phyloP scores from a whole-genome alignment of 106 monocot species.

The Dendrobium nobile region DNA sequence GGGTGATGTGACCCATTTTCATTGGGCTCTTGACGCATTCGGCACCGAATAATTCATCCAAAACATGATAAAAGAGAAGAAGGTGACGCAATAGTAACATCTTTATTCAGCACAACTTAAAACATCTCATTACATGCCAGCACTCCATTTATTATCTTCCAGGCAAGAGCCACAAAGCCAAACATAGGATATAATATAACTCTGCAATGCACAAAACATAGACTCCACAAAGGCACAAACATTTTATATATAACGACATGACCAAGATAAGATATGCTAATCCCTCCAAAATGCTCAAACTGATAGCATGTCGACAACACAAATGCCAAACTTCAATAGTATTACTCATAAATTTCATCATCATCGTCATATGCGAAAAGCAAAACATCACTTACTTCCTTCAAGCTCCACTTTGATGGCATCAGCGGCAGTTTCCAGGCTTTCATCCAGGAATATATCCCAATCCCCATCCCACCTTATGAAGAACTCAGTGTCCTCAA shows the following conservation, averaged over 20 bases:
- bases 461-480: conserved; percentile 89
- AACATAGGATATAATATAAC: background rate
- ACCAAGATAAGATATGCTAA: background rate
- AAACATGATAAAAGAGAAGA: too few relatives aligned
- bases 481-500: conserved; percentile 91
- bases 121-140: background rate
- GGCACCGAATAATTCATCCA: too few relatives aligned
- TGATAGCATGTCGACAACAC: background rate
- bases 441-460: conserved; percentile 90
- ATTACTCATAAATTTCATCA: background rate
- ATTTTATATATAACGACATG: background rate
- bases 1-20: too few relatives aligned
- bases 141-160: background rate
- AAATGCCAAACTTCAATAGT: background rate
- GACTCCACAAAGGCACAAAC: background rate
- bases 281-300: background rate
- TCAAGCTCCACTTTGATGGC: conserved; percentile 41
- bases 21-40: too few relatives aligned
- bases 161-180: background rate
- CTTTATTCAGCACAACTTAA: background rate
- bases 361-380: background rate
- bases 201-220: background rate
- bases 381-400: background rate
- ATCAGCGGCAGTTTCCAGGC: conserved; percentile 40
- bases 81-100: background rate